These are phyloP conservation scores for Yamadazyma dendronema DNA, from an alignment of 1,139 yeast genomes.

Conservation along the genomic window DNA sequence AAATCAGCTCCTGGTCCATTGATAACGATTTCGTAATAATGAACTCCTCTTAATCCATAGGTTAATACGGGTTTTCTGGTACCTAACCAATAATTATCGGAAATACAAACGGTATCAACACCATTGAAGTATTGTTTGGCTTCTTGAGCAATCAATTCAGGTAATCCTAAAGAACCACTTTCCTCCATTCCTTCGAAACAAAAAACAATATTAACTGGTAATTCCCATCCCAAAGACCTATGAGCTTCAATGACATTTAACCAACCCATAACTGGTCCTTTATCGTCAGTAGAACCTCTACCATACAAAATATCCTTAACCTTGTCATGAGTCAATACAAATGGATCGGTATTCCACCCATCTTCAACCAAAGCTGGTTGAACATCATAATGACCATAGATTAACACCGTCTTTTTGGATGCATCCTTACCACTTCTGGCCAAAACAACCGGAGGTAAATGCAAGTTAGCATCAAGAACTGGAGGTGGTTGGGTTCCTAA, in stretches of 20 bases:
- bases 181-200: slow-evolving; percentile 99
- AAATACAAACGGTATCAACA: slow-evolving; percentile 92
- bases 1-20: slow-evolving; percentile 96
- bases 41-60: slow-evolving; percentile 95
- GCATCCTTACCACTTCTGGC: slow-evolving; percentile 85
- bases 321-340: slow-evolving; percentile 58
- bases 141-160: slow-evolving; percentile 74
- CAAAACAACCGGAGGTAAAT: slow-evolving; percentile 89
- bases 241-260: slow-evolving; percentile 90
- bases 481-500: slow-evolving; percentile 91
- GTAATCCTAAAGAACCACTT: slow-evolving; percentile 91
- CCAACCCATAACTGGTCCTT: slow-evolving; percentile 99
- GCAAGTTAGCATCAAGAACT: slow-evolving; percentile 58
- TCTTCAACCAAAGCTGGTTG: slow-evolving; percentile 93
- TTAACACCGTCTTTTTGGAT: slow-evolving; percentile 76
- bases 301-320: slow-evolving; percentile 72
- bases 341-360: slow-evolving; percentile 96
- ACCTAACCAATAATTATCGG: slow-evolving; percentile 98
- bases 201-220: slow-evolving; percentile 89
- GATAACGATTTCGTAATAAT: slow-evolving; percentile 80
- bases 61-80: slow-evolving; percentile 95
- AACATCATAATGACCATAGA: slow-evolving; percentile 97
- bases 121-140: slow-evolving; percentile 76
- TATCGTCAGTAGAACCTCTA: slow-evolving; percentile 95
- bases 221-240: slow-evolving; percentile 74